Percentiles rank a stretch among this genome's conserved stretches.
These are phyloP conservation scores for Pisolithus thermaeus DNA, from an alignment of 1,284 basidiomycete species.

Conservation along the genomic window DNA sequence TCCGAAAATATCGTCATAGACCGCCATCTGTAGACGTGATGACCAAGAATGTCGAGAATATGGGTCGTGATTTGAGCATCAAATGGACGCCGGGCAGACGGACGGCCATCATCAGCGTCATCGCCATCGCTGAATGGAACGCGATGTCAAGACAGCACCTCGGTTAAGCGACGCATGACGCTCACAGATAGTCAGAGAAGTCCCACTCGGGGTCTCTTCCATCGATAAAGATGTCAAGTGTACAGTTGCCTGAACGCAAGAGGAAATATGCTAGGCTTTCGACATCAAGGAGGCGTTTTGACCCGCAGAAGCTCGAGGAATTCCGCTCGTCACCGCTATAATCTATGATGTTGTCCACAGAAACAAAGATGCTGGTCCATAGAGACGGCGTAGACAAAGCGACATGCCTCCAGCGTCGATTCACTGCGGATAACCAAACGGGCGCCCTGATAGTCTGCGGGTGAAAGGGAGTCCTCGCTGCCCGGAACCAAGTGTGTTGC, in stretches of 20 bases:
- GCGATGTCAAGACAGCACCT: neutral
- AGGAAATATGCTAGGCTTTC: conserved; percentile 34
- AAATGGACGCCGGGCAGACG: conserved; percentile 35
- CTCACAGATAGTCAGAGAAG: conserved; percentile 44
- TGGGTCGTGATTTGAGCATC: conserved; percentile 36
- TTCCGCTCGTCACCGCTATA: neutral
- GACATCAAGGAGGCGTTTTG: conserved; percentile 23
- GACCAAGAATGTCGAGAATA: conserved; percentile 38
- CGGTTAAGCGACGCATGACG: conserved; percentile 7
- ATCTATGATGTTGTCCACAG: conserved; percentile 26
- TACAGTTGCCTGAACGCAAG: conserved; percentile 37
- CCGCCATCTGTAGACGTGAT: conserved; percentile 45
- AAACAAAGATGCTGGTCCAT: conserved; percentile 50
- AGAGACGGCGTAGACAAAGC: conserved; percentile 42
- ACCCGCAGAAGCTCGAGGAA: conserved; percentile 3
- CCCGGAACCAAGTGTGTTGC: conserved; percentile 5
- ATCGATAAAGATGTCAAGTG: conserved; percentile 50
- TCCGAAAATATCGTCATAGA: conserved; percentile 47
- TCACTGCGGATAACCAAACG: conserved; percentile 40
- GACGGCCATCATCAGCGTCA: conserved; percentile 10
- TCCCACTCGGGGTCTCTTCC: conserved; percentile 49
- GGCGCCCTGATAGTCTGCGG: conserved; percentile 37
- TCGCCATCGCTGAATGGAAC: conserved; percentile 2
- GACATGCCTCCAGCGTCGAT: conserved; percentile 44
- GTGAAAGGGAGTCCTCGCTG: conserved; percentile 30